phyloP scores from a whole-genome alignment of 2,329 filamentous ascomycete genomes.

The Pleochaeta shiraiana region DNA sequence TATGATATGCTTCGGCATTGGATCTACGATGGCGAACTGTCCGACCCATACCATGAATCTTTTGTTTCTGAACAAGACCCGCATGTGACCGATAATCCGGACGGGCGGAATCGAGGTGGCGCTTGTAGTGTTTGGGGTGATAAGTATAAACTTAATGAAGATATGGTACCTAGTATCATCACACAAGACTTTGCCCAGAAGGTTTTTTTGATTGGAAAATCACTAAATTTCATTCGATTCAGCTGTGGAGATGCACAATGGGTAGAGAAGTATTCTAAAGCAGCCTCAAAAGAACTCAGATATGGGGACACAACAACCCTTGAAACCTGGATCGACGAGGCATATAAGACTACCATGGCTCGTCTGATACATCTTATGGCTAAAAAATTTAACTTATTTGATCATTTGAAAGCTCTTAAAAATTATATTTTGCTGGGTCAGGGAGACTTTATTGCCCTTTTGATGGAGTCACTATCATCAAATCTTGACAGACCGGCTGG shows the following conservation, averaged over 20 bases:
- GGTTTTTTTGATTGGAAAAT: conserved; percentile 94
- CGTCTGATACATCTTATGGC: conserved; percentile 86
- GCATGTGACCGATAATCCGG: conserved; percentile 22
- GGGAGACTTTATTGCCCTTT: conserved; percentile 86
- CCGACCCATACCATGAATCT: conserved; percentile 90
- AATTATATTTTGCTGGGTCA: conserved; percentile 88
- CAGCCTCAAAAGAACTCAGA: conserved; percentile 70
- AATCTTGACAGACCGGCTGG: conserved; percentile 93
- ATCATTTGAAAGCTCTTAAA: conserved; percentile 79
- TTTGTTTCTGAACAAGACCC: conserved; percentile 72
- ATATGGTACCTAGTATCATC: conserved; percentile 85
- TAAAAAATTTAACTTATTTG: conserved; percentile 83
- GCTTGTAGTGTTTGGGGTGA: conserved; percentile 94
- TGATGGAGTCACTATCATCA: conserved; percentile 89
- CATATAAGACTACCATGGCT: conserved; percentile 96
- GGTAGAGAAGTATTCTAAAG: conserved; percentile 91
- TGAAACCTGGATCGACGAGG: conserved; percentile 85
- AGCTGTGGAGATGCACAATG: conserved; percentile 84
- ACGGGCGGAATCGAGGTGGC: conserved; percentile 31
- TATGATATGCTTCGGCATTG: conserved; percentile 91
- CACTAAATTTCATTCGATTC: conserved; percentile 92
- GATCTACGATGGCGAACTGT: conserved; percentile 96
- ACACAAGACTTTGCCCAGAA: conserved; percentile 88
- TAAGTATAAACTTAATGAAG: conserved; percentile 70
- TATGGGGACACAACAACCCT: conserved; percentile 88